These are phyloP conservation scores for Rhododendron vialii DNA, from an alignment of 148 eudicot species.

Conservation along the genomic window DNA sequence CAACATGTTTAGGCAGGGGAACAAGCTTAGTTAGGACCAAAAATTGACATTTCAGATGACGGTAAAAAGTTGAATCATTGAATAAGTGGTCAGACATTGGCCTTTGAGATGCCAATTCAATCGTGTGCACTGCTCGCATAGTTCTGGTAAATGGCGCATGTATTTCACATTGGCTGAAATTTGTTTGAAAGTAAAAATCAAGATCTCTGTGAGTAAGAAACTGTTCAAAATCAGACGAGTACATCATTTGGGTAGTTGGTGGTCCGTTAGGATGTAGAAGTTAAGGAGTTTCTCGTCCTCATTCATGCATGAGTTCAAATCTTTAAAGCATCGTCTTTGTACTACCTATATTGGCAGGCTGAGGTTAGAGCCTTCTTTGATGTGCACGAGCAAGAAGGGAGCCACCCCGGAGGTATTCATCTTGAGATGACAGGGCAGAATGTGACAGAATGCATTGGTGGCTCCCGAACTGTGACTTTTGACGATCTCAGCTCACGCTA, in stretches of 20 bases:
- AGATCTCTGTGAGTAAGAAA: not conserved
- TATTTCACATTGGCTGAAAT: no score
- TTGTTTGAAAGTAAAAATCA: no score
- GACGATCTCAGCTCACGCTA: slow-evolving; percentile 1
- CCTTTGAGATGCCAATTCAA: no score
- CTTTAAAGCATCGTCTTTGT: not conserved
- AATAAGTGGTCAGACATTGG: not conserved
- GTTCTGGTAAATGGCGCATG: no score
- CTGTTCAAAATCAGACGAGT: not conserved
- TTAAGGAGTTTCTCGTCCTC: not conserved
- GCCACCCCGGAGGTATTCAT: not conserved
- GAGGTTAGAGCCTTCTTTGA: slow-evolving; percentile 5
- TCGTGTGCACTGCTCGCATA: no score
- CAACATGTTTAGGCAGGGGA: not conserved
- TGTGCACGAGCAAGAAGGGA: slow-evolving; percentile 4
- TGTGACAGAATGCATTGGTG: slow-evolving; percentile 6
- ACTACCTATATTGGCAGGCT: not conserved
- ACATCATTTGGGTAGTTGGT: not conserved
- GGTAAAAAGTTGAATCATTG: no score
- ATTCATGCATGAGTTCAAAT: not conserved
- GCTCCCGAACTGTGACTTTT: not conserved
- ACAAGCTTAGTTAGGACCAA: not conserved
- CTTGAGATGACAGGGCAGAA: slow-evolving; percentile 7
- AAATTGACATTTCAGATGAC: not conserved
- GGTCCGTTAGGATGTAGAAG: not conserved